Conservation (phyloP, 768 basidiomycete genomes). For the Hygrophoropsis aurantiaca region DNA sequence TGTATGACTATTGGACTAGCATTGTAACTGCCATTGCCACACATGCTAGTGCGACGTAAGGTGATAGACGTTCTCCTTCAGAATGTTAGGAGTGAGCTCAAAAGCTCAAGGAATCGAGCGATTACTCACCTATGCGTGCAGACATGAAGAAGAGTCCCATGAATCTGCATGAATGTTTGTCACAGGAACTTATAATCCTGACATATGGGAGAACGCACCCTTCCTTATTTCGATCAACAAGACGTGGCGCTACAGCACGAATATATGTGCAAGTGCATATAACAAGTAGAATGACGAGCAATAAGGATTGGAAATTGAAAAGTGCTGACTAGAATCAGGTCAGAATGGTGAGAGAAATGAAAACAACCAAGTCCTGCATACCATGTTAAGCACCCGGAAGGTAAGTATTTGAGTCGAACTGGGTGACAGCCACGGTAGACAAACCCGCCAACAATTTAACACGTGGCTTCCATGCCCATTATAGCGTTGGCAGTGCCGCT, state of each 20-base stretch:
- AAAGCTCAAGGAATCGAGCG: neutral
- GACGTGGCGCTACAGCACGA: slow-evolving; percentile 82
- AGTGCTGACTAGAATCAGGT: slow-evolving; percentile 72
- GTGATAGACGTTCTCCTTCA: slow-evolving; percentile 90
- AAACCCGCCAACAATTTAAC: too few species aligned
- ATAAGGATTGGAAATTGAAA: slow-evolving; percentile 96
- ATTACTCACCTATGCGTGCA: slow-evolving; percentile 86
- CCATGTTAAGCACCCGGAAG: slow-evolving; percentile 11
- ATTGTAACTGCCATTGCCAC: slow-evolving; percentile 87
- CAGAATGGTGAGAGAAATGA: neutral
- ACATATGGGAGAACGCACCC: slow-evolving; percentile 54
- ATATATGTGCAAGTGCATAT: slow-evolving; percentile 98
- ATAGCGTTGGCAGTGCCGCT: too few species aligned
- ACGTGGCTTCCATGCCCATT: too few species aligned
- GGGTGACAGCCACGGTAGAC: too few species aligned
- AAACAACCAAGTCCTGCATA: slow-evolving; percentile 1
- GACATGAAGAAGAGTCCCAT: slow-evolving; percentile 93
- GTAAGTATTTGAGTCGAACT: neutral
- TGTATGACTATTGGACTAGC: slow-evolving; percentile 37
- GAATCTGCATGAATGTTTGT: slow-evolving; percentile 52
- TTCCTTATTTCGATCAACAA: slow-evolving; percentile 92
- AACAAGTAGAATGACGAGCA: slow-evolving; percentile 88
- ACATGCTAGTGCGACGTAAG: slow-evolving; percentile 93
- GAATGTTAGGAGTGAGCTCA: neutral
- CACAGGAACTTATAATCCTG: neutral